Evolutionary conservation across 306 rosid genomes (phyloP).

Genomic region (Lathyrus oleraceus): DNA sequence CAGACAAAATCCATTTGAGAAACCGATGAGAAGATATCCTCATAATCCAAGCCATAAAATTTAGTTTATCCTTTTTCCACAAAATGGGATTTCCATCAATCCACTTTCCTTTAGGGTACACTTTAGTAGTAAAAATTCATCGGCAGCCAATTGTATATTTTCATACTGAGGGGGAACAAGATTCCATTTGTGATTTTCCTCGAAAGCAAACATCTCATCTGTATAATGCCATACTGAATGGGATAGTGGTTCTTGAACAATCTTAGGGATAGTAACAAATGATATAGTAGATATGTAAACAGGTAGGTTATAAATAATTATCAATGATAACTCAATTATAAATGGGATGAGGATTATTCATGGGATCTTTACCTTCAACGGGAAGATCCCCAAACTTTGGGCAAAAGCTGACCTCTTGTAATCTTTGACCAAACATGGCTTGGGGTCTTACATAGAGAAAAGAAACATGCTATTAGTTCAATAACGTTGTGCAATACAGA

Average conservation of each 20-base stretch:
- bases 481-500: conserved; percentile 29
- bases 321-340: background rate
- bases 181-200: background rate
- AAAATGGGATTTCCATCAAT: background rate
- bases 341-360: background rate
- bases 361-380: background rate
- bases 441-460: background rate
- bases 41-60: background rate
- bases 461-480: conserved; percentile 21
- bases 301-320: background rate
- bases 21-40: background rate
- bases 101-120: background rate
- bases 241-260: background rate
- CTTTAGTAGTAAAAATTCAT: background rate
- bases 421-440: background rate
- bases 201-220: background rate
- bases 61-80: background rate
- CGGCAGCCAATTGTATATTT: background rate
- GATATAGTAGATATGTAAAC: background rate
- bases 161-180: background rate
- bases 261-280: background rate
- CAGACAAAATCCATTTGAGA: background rate
- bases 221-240: background rate
- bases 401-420: background rate
- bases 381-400: background rate